phyloP scores from a whole-genome alignment of 2,329 filamentous ascomycete genomes.

The Beauveria rudraprayagi region DNA sequence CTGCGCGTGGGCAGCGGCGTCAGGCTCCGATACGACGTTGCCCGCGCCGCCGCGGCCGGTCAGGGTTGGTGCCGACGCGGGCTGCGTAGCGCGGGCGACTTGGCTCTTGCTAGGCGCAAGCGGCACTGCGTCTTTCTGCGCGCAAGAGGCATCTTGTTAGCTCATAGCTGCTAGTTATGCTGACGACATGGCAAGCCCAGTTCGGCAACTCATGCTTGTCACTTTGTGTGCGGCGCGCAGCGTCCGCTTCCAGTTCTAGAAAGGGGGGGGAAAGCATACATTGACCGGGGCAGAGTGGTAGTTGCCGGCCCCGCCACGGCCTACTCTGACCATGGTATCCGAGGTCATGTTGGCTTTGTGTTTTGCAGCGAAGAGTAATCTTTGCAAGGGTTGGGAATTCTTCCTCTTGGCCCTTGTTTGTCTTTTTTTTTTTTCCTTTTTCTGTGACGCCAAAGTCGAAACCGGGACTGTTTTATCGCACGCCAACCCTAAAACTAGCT shows the following conservation, averaged over 20 bases:
- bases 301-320: conserved; percentile 51
- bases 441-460: neutral
- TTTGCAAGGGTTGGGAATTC: neutral
- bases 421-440: neutral
- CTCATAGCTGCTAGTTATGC: neutral
- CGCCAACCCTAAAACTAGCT: neutral
- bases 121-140: neutral
- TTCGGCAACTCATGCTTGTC: neutral
- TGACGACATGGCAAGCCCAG: too few relatives aligned
- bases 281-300: conserved; percentile 27
- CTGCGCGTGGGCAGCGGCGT: conserved; percentile 15
- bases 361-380: neutral
- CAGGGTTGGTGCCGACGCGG: conserved; percentile 2
- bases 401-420: neutral
- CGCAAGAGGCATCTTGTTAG: neutral
- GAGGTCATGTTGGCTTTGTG: conserved; percentile 15
- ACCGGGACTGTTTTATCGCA: neutral
- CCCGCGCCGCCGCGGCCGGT: conserved; percentile 49
- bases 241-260: neutral
- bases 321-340: conserved; percentile 37
- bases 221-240: too few relatives aligned
- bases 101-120: neutral
- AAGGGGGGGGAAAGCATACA: neutral
- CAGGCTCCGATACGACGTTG: conserved; percentile 35
- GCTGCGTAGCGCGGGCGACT: neutral